Evolutionary conservation across 495 filamentous ascomycete genomes (phyloP).

Genomic region (Penicillium malachiteum): DNA sequence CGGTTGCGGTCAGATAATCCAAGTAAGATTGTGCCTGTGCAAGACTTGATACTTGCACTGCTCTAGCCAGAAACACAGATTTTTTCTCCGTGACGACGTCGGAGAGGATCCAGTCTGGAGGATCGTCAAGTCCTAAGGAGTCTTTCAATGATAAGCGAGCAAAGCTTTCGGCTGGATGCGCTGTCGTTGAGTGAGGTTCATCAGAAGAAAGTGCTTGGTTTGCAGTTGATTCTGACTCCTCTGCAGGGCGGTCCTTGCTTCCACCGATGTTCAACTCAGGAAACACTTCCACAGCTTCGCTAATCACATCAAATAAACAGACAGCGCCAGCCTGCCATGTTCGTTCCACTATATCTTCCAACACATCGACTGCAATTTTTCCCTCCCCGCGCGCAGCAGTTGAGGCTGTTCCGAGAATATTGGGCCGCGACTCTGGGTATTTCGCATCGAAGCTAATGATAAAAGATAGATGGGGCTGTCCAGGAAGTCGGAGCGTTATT

Average conservation of each 20-base stretch:
- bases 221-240: conserved; percentile 5
- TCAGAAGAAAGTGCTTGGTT: conserved; percentile 16
- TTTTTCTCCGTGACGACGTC: conserved; percentile 74
- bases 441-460: conserved; percentile 63
- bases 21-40: conserved; percentile 67
- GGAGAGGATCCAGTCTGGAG: conserved; percentile 69
- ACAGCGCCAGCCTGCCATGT: conserved; percentile 73
- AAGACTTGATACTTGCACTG: conserved; percentile 62
- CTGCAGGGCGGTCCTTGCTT: conserved; percentile 7
- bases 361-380: conserved; percentile 60
- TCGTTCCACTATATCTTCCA: conserved; percentile 61
- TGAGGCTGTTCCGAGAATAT: conserved; percentile 62
- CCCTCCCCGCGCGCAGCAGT: conserved; percentile 61
- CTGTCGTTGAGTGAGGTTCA: conserved; percentile 6
- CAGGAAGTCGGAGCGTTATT: conserved; percentile 41
- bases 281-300: conserved; percentile 48
- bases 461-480: conserved; percentile 51
- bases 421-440: conserved; percentile 72
- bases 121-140: conserved; percentile 36
- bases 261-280: conserved; percentile 48
- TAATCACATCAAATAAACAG: conserved; percentile 85
- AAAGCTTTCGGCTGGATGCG: conserved; percentile 17
- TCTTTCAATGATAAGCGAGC: conserved; percentile 33
- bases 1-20: conserved; percentile 68
- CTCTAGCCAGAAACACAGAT: conserved; percentile 82